Evolutionary conservation across 2,329 filamentous ascomycete species (phyloP).

Genomic region (Aureobasidium subglaciale): DNA sequence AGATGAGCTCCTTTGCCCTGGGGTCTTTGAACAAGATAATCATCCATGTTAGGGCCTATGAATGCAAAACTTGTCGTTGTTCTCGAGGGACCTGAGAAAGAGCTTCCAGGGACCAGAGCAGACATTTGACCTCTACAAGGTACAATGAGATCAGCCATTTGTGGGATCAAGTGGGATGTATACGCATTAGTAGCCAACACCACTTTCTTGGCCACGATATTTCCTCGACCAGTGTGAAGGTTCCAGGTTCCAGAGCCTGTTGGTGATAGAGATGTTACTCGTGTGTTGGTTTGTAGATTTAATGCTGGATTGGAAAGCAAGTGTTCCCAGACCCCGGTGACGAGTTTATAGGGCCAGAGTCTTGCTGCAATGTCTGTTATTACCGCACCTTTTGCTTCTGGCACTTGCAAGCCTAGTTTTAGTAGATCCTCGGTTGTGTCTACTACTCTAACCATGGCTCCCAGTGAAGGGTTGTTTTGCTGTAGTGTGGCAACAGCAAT

Average conservation of each 20-base stretch:
- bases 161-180: conserved; percentile 66
- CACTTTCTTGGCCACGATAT: conserved; percentile 54
- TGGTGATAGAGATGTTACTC: conserved; percentile 36
- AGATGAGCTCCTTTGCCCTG: conserved; percentile 43
- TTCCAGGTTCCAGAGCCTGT: conserved; percentile 42
- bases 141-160: conserved; percentile 63
- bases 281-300: conserved; percentile 69
- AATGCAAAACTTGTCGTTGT: conserved; percentile 60
- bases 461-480: conserved; percentile 51
- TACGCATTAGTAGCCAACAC: conserved; percentile 80
- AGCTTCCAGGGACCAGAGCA: conserved; percentile 52
- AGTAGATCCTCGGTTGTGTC: conserved; percentile 40
- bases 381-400: conserved; percentile 55
- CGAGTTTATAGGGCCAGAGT: conserved; percentile 79
- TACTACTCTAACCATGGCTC: conserved; percentile 33
- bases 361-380: conserved; percentile 59
- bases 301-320: conserved; percentile 46
- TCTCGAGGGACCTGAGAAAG: conserved; percentile 24
- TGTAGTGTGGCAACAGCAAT: conserved; percentile 46
- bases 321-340: conserved; percentile 61
- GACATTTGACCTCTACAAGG: conserved; percentile 70
- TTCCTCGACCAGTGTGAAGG: conserved; percentile 62
- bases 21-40: conserved; percentile 68
- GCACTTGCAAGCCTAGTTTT: conserved; percentile 43
- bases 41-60: conserved; percentile 53